Base-by-base conservation (phyloP, 257 asterid species). In the Dorcoceras hygrometricum region DNA sequence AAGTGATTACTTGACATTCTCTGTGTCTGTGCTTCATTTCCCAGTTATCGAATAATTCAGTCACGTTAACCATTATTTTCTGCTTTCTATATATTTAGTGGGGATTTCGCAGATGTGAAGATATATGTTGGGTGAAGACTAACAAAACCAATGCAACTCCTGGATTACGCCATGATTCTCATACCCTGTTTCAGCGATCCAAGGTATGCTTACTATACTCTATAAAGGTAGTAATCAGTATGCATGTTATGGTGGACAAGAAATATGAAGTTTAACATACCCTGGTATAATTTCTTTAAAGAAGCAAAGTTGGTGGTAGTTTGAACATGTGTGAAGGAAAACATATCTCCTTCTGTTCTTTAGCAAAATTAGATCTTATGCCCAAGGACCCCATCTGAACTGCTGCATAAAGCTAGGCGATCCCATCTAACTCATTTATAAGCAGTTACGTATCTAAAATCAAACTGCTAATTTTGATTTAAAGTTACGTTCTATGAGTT, bases 71-170 rank as follows among this genome's bases (percentile, higher is more conserved):
- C 36, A 10, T 51, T 23, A 11, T 66, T 12, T 54, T 61, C 20
- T 68, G 10, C 67, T 71, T 69, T 69, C 71, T 50, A 66, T 72
- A 63, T 62, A 18, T 67, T 71, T 73, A 94, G 99, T 94, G 99
- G 99, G 99, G 99, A 74, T 94, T 94, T 77, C 94, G 99, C 67
- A 87, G 99, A 80, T 94, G 99, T 84, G 99, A 94, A 83, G 99
- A 94, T 77, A 90, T 94, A 81, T 94, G 98, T 80, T 94, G 99
- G 99, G 99, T 94, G 81, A 94, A 94, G 84, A 88, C 96, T 23
- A 94, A 94, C 79, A 94, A 94, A 79, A 80, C 84, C 54, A 94
- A 77, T 81, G 99, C 96, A 66, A 83, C 96, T 75, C 96, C 96
- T 46, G 99, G 97, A 69, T 70, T 87, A 77, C 96, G 99, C 50